These are phyloP conservation scores for Panaeolus papilionaceus DNA, from an alignment of 768 basidiomycete genomes.

Conservation along the genomic window DNA sequence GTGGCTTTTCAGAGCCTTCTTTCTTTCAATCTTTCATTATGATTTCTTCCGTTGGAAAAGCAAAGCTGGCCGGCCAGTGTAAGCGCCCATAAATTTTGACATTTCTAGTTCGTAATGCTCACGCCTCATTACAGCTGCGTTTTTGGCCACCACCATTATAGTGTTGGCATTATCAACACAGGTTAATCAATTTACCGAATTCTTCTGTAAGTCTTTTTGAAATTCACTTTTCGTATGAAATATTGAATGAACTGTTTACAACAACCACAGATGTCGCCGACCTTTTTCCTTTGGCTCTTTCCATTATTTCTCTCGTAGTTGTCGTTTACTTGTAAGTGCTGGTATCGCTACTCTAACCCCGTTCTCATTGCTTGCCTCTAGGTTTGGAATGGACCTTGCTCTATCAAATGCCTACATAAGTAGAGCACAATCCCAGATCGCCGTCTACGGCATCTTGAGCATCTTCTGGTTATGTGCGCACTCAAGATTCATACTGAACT, in stretches of 20 bases:
- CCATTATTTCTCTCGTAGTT: slow-evolving; percentile 54
- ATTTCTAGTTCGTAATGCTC: neutral
- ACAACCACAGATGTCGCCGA: slow-evolving; percentile 55
- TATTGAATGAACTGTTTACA: slow-evolving; percentile 14
- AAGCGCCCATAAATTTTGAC: slow-evolving; percentile 15
- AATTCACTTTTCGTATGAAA: neutral
- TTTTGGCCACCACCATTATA: slow-evolving; percentile 53
- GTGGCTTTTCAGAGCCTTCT: slow-evolving; percentile 14
- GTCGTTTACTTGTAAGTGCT: slow-evolving; percentile 48
- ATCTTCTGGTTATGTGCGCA: slow-evolving; percentile 62
- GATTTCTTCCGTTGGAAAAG: slow-evolving; percentile 34
- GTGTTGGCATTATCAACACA: slow-evolving; percentile 58
- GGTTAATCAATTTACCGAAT: slow-evolving; percentile 64
- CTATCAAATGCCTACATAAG: slow-evolving; percentile 49
- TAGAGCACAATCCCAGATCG: slow-evolving; percentile 55
- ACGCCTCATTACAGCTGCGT: slow-evolving; percentile 36
- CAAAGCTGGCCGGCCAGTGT: slow-evolving; percentile 38
- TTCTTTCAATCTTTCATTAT: slow-evolving; percentile 24
- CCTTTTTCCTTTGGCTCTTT: slow-evolving; percentile 65
- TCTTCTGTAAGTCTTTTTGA: slow-evolving; percentile 54
- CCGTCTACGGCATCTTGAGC: slow-evolving; percentile 48
- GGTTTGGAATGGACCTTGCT: slow-evolving; percentile 49
- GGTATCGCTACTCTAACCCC: neutral
- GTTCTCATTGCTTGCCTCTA: slow-evolving; percentile 26
- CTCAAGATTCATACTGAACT: neutral